Evolutionary conservation across 805 yeast genomes (phyloP), one percentile per base, ranked within the genome.

Genomic region (Candida qinlingensis): DNA sequence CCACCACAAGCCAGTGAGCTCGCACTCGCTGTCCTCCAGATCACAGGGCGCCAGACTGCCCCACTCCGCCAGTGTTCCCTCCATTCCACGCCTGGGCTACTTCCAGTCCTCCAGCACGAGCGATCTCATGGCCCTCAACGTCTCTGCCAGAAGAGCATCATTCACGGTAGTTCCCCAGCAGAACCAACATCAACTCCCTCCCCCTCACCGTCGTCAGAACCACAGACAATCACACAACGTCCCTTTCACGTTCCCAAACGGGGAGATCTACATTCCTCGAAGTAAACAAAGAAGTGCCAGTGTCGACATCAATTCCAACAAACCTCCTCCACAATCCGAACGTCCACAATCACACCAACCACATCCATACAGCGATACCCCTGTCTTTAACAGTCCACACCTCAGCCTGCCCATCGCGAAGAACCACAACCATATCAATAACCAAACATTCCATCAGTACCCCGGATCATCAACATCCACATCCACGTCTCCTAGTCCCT

Each of bases 221-320:
- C 52, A 46, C 26, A 44, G 42, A 37, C 49, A 39, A 7, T 37
- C 30, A 9, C 49, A 45, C 13, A 46, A 57, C 34, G 56, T 54
- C 3, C 56, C 61, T 2, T 61, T 58, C 51, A 59, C 63, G 2
- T 61, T 61, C 48, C 65, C 65, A 25, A 61, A 61, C 37, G 65
- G 65, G 38, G 65, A 61, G 37, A 56, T 60, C 6, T 61, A 61
- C 44, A 60, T 55, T 9, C 65, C 65, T 37, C 50, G 65, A 41
- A 52, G 53, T 44, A 60, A 55, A 45, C 64, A 61, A 34, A 42
- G 58, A 41, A 48, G 48, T 35, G 56, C 61, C 1, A 40, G 36
- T 34, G 48, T 55, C 1, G 58, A 52, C 30, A 30, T 55, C 12
- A 43, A 30, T n/a, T 43, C 50, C 5, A 29, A 6, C 46, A 33